phyloP scores from a whole-genome alignment of 768 basidiomycete genomes.

The Sistotremastrum suecicum region DNA sequence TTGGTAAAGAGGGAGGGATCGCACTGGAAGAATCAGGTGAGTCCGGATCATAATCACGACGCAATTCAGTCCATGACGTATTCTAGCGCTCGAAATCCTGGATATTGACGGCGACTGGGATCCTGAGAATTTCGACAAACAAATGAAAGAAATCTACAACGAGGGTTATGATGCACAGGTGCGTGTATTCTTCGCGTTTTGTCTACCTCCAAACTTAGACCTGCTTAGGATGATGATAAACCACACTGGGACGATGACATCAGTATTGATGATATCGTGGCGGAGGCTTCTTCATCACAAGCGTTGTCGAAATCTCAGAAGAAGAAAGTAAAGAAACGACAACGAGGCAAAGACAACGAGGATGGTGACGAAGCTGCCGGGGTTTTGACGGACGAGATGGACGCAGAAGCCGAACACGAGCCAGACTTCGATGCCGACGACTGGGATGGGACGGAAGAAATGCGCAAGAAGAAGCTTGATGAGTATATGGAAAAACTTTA shows the following conservation, averaged over 20 bases:
- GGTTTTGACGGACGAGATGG: conserved; percentile 45
- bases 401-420: conserved; percentile 34
- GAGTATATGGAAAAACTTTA: conserved; percentile 89
- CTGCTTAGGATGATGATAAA: conserved; percentile 35
- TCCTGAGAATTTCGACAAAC: conserved; percentile 65
- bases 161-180: conserved; percentile 28
- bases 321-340: not conserved
- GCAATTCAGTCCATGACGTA: not conserved
- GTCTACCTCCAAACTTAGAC: not conserved
- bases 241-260: conserved; percentile 90
- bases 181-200: not conserved
- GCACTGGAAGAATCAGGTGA: conserved; percentile 18
- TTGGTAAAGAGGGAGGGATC: conserved; percentile 58
- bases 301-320: conserved; percentile 13
- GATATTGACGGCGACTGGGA: conserved; percentile 94
- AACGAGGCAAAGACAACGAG: conserved; percentile 22
- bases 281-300: conserved; percentile 3
- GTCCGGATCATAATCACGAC: too few relatives aligned
- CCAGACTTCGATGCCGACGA: conserved; percentile 28
- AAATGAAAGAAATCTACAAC: conserved; percentile 67
- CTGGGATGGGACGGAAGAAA: conserved; percentile 84
- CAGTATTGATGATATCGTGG: conserved; percentile 53
- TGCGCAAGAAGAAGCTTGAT: conserved; percentile 70
- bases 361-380: conserved; percentile 34
- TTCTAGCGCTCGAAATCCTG: conserved; percentile 45